Percentiles rank a stretch among this genome's conserved stretches.
These are phyloP conservation scores for Leavenworthia alabamica DNA, from an alignment of 345 rosid genomes.

Conservation along the genomic window DNA sequence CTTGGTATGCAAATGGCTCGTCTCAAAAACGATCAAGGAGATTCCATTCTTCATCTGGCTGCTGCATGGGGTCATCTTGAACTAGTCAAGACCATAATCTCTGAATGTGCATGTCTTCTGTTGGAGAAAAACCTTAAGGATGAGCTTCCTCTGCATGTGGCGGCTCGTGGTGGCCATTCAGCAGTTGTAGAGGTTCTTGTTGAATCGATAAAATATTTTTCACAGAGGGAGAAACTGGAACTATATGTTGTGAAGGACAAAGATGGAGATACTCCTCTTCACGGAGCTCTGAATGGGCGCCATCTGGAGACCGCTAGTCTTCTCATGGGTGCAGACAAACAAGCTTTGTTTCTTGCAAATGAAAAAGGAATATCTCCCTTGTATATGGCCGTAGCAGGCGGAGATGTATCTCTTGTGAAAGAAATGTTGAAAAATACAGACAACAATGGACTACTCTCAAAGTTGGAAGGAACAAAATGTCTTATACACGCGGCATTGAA, in stretches of 20 bases:
- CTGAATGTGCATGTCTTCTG: neutral
- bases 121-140: neutral
- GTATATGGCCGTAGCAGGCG: neutral
- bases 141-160: neutral
- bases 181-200: neutral
- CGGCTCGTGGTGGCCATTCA: neutral
- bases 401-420: too few relatives aligned
- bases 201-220: too few relatives aligned
- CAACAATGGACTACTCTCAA: too few relatives aligned
- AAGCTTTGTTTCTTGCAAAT: neutral
- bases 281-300: neutral
- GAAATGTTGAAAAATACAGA: too few relatives aligned
- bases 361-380: neutral
- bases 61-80: neutral
- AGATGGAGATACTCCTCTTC: constrained; percentile 22
- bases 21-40: neutral
- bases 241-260: neutral
- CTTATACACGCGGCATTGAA: too few relatives aligned
- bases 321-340: too few relatives aligned
- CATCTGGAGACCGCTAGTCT: neutral
- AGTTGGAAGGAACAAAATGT: too few relatives aligned
- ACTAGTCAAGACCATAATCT: neutral
- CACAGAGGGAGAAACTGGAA: neutral
- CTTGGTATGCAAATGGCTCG: neutral
- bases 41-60: neutral